phyloP scores from a whole-genome alignment of 306 rosid genomes.

The Luffa aegyptiaca region DNA sequence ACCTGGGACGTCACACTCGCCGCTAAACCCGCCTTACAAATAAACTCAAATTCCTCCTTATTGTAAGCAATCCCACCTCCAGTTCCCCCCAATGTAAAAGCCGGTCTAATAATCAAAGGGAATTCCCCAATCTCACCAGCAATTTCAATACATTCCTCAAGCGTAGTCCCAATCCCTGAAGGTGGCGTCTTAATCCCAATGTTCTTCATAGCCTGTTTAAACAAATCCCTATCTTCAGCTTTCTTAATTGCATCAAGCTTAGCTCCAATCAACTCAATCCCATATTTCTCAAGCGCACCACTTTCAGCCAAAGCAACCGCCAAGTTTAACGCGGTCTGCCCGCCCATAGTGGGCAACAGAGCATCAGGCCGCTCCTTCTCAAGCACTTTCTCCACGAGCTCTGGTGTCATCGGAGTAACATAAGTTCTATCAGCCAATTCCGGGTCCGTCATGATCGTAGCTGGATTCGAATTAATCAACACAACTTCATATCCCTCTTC shows the following conservation, averaged over 20 bases:
- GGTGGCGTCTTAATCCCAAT: slow-evolving; percentile 85
- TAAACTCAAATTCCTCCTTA: slow-evolving; percentile 64
- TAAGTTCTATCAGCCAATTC: slow-evolving; percentile 74
- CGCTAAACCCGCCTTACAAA: slow-evolving; percentile 78
- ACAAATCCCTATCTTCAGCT: slow-evolving; percentile 84
- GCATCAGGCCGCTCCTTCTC: slow-evolving; percentile 87
- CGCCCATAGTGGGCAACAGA: slow-evolving; percentile 90
- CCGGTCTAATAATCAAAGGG: slow-evolving; percentile 76
- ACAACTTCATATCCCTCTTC: slow-evolving; percentile 86
- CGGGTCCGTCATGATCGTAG: slow-evolving; percentile 98
- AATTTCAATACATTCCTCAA: slow-evolving; percentile 49
- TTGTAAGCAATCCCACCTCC: slow-evolving; percentile 97
- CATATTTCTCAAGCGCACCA: slow-evolving; percentile 61
- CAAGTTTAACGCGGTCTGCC: slow-evolving; percentile 84
- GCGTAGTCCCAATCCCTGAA: slow-evolving; percentile 54
- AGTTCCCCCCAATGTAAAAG: slow-evolving; percentile 80
- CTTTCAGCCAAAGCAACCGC: slow-evolving; percentile 75
- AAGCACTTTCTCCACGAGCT: slow-evolving; percentile 68
- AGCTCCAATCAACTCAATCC: slow-evolving; percentile 81
- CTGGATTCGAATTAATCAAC: slow-evolving; percentile 86
- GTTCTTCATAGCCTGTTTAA: slow-evolving; percentile 79
- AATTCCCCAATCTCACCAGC: slow-evolving; percentile 59
- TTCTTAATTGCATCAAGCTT: slow-evolving; percentile 87
- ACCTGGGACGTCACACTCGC: slow-evolving; percentile 83
- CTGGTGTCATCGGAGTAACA: slow-evolving; percentile 87